phyloP scores from a whole-genome alignment of 768 basidiomycete genomes.

The Mycena chlorophos region DNA sequence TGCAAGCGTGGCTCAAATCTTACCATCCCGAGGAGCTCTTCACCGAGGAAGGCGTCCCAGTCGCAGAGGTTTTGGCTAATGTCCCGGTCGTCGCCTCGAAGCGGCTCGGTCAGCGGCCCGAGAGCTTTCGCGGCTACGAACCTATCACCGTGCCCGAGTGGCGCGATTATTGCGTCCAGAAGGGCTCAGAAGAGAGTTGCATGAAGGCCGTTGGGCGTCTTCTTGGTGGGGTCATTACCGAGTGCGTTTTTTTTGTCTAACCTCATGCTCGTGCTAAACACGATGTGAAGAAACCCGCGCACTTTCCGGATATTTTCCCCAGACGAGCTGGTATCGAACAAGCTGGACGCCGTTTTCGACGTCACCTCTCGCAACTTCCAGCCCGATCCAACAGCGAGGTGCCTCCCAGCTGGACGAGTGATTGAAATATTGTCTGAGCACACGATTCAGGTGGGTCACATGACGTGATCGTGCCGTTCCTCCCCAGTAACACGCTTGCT shows the following conservation, averaged over 20 bases:
- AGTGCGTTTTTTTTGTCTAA: conserved; percentile 36
- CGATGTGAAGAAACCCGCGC: conserved; percentile 62
- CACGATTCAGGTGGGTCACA: too few species aligned
- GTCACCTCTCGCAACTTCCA: conserved; percentile 75
- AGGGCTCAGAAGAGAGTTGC: conserved; percentile 65
- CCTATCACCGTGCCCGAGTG: conserved; percentile 70
- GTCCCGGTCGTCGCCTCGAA: conserved; percentile 56
- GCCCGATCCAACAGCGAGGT: conserved; percentile 76
- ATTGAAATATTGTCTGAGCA: conserved; percentile 90
- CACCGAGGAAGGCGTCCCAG: conserved; percentile 51
- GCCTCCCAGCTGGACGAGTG: conserved; percentile 75
- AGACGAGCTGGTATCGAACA: conserved; percentile 85
- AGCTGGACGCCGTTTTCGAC: conserved; percentile 79
- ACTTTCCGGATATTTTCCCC: conserved; percentile 90
- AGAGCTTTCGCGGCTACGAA: conserved; percentile 61
- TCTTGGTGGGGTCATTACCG: conserved; percentile 54
- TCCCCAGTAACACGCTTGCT: too few species aligned
- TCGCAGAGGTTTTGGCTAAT: conserved; percentile 54
- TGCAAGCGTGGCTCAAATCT: conserved; percentile 73
- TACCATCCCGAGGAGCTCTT: conserved; percentile 75
- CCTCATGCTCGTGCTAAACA: neutral
- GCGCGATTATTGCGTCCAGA: conserved; percentile 51
- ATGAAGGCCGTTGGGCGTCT: conserved; percentile 71
- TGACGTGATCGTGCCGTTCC: too few species aligned
- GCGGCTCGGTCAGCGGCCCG: conserved; percentile 70